Percentiles rank a stretch among this genome's conserved stretches.
phyloP scores from a whole-genome alignment of 805 yeast genomes.

The Candida stauntonica region DNA sequence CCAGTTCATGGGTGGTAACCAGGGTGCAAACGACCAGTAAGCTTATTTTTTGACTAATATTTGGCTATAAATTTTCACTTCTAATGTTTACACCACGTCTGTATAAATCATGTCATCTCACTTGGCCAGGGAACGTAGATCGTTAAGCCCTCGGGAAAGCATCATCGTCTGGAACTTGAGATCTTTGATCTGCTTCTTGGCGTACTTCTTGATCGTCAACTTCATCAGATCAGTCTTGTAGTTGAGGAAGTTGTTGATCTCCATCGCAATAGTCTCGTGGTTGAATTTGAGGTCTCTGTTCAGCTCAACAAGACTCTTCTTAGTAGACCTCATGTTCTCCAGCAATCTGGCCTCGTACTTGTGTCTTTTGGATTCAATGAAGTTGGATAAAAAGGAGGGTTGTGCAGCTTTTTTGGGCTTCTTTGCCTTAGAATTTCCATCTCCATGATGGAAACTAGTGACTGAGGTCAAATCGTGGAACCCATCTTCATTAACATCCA shows the following conservation, averaged over 20 bases:
- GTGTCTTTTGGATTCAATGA: constrained; percentile 50
- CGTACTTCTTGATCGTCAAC: constrained; percentile 34
- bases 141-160: constrained; percentile 17
- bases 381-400: constrained; percentile 29
- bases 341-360: constrained; percentile 42
- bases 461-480: constrained; percentile 22
- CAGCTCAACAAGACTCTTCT: constrained; percentile 38
- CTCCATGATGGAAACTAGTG: constrained; percentile 15
- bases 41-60: neutral
- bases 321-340: constrained; percentile 36
- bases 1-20: constrained; percentile 47
- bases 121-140: constrained; percentile 15
- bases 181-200: constrained; percentile 27
- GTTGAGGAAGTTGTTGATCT: constrained; percentile 52
- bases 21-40: constrained; percentile 1
- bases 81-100: too few species aligned
- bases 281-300: constrained; percentile 43
- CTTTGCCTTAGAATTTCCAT: constrained; percentile 10
- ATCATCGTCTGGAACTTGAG: constrained; percentile 22
- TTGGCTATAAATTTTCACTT: too few species aligned
- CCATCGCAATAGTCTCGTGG: constrained; percentile 64
- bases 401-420: too few species aligned
- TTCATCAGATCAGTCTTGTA: constrained; percentile 42
- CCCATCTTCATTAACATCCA: constrained; percentile 25
- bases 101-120: too few species aligned